A percentile compares a stretch with the other conserved stretches of the same genome.
Evolutionary conservation across 139 green algal species (phyloP).

Genomic region (Chlorella sorokiniana): DNA sequence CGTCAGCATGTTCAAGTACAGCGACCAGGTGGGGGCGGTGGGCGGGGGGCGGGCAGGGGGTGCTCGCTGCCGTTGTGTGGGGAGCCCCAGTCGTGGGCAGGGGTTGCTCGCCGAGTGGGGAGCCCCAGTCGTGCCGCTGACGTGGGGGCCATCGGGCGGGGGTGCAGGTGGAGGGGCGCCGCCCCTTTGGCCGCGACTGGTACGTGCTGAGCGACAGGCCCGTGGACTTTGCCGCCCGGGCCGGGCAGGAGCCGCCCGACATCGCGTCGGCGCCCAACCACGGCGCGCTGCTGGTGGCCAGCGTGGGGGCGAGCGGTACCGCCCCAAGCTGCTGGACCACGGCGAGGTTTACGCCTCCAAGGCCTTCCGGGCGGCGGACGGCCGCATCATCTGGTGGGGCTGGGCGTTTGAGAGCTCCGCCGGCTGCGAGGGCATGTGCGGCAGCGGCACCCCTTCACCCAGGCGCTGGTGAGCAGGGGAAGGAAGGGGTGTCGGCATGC

Average conservation of each 20-base stretch:
- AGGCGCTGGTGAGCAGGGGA: neutral
- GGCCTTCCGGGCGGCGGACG: neutral
- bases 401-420: neutral
- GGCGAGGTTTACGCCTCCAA: neutral
- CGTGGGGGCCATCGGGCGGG: too few relatives aligned
- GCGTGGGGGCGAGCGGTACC: neutral
- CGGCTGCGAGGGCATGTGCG: neutral
- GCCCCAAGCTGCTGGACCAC: neutral
- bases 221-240: neutral
- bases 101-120: too few relatives aligned
- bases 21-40: neutral
- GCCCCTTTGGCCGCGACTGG: neutral
- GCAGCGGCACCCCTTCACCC: neutral
- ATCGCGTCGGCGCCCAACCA: neutral
- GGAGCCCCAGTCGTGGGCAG: neutral
- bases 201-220: neutral
- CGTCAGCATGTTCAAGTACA: neutral
- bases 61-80: neutral
- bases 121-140: too few relatives aligned
- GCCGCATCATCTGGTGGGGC: neutral
- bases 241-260: neutral
- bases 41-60: too few relatives aligned
- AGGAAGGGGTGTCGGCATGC: too few relatives aligned
- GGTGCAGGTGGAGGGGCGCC: neutral
- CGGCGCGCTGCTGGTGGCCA: neutral